Evolutionary conservation across 441 rosid genomes (phyloP).

Genomic region (Erysimum pusillum): DNA sequence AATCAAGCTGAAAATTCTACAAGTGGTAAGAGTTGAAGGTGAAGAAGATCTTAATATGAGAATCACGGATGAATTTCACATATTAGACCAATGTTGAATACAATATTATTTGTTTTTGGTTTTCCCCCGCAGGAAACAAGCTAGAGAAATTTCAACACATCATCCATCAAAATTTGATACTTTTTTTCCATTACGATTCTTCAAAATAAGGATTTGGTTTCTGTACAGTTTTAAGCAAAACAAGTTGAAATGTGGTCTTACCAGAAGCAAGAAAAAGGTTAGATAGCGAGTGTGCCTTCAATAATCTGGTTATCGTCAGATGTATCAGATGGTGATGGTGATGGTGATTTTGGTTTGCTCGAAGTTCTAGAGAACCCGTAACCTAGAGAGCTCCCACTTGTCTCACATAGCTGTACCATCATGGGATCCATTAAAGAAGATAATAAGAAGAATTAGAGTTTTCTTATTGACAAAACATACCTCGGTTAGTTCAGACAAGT

Average conservation of each 20-base stretch:
- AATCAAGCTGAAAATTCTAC: too few relatives aligned
- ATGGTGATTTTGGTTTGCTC: conserved; percentile 63
- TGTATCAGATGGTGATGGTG: conserved; percentile 54
- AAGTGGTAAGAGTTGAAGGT: too few relatives aligned
- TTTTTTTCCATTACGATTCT: conserved; percentile 7
- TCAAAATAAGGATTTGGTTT: conserved; percentile 17
- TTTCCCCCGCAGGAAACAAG: background rate
- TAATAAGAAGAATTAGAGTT: background rate
- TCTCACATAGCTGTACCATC: conserved; percentile 69
- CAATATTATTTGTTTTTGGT: conserved; percentile 5
- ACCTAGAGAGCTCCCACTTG: conserved; percentile 91
- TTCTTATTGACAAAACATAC: conserved; percentile 46
- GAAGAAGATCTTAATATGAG: background rate
- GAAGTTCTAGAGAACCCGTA: conserved; percentile 79
- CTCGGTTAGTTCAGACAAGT: conserved; percentile 92
- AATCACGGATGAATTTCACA: background rate
- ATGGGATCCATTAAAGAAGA: conserved; percentile 37
- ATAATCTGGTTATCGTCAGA: conserved; percentile 72
- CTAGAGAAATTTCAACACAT: conserved; percentile 17
- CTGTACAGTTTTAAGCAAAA: conserved; percentile 25
- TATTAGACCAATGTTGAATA: conserved; percentile 17
- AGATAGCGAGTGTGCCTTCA: conserved; percentile 83
- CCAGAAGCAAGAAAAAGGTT: conserved; percentile 38
- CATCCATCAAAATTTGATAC: conserved; percentile 30
- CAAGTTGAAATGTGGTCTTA: conserved; percentile 21